These are phyloP conservation scores for Juglanconis oblonga DNA, from an alignment of 2,329 filamentous ascomycete species.

Conservation along the genomic window DNA sequence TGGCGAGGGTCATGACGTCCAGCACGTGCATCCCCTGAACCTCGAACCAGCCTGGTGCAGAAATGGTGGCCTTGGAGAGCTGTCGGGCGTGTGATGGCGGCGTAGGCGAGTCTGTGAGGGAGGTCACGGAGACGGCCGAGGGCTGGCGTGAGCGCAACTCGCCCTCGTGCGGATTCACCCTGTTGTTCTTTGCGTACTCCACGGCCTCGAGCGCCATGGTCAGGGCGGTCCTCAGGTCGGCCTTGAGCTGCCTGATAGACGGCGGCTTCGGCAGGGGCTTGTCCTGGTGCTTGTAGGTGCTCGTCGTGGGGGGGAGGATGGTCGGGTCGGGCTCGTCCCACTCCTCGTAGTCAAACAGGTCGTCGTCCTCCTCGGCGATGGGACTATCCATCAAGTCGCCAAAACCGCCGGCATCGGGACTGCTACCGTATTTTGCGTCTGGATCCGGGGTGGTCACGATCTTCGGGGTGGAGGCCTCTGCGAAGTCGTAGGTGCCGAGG, in stretches of 20 bases:
- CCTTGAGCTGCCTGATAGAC: slow-evolving; percentile 73
- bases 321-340: slow-evolving; percentile 64
- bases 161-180: slow-evolving; percentile 20
- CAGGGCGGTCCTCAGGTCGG: slow-evolving; percentile 63
- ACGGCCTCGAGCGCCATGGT: slow-evolving; percentile 67
- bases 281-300: slow-evolving; percentile 86
- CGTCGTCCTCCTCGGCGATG: slow-evolving; percentile 41
- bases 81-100: slow-evolving; percentile 18
- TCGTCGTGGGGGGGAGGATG: slow-evolving; percentile 94
- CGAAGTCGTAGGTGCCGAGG: slow-evolving; percentile 43
- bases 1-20: slow-evolving; percentile 91
- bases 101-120: slow-evolving; percentile 18
- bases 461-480: slow-evolving; percentile 30
- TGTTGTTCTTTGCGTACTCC: slow-evolving; percentile 47
- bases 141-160: slow-evolving; percentile 26
- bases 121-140: slow-evolving; percentile 16
- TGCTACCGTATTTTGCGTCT: slow-evolving; percentile 60
- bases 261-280: slow-evolving; percentile 82
- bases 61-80: slow-evolving; percentile 25
- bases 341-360: slow-evolving; percentile 54
- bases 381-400: slow-evolving; percentile 29
- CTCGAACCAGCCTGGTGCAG: slow-evolving; percentile 71
- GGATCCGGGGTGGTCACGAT: slow-evolving; percentile 43
- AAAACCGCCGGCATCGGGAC: slow-evolving; percentile 50
- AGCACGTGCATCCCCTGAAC: slow-evolving; percentile 89